Evolutionary conservation across 352 stramenopile genomes (phyloP), one percentile per base, ranked within the genome.

Genomic region (Pythium guiyangense): DNA sequence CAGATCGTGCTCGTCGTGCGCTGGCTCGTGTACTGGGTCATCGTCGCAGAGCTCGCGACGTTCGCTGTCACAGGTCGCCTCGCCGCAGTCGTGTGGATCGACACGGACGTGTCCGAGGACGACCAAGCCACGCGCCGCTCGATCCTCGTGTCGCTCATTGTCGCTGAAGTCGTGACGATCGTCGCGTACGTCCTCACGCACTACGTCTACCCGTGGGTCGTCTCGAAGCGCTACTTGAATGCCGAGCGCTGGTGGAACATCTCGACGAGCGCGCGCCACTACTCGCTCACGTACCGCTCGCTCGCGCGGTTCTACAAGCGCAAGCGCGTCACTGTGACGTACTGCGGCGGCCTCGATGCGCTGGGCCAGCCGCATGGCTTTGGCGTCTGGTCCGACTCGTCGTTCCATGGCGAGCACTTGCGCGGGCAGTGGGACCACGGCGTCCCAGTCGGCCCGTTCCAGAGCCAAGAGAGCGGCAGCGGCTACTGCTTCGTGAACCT

Each of bases 401-500:
- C 66, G 1, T 89, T 73, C 59, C 68, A 88, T 29, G 82, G 82
- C 37, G 82, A 92, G 58, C 67, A 75, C 6, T 62, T 90, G 14
- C 74, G 56, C 0, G 79, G 79, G 2, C 70, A 65, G 26, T 92
- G 77, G 77, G 57, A 72, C 6, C 55, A 90, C 44, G 82, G 82
- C n/a, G 37, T 72, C 18, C 79, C 82, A 12, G 49, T 86, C 12
- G 82, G 71, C 1, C 82, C 82, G 15, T 90, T 80, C 59, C 60
- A 57, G 17, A 89, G 77, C 40, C 64, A 72, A 22, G 70, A 88
- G 34, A 81, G 84, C 34, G 72, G 72, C 29, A 89, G 57, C 25
- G 82, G 76, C 20, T 78, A 84, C 54, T 74, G 71, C 48, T 88
- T 89, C 49, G 64, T 71, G 43, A 82, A 78, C 29, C 53, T 90